phyloP scores from a whole-genome alignment of 2,329 filamentous ascomycete genomes.

The Elsinoe australis region DNA sequence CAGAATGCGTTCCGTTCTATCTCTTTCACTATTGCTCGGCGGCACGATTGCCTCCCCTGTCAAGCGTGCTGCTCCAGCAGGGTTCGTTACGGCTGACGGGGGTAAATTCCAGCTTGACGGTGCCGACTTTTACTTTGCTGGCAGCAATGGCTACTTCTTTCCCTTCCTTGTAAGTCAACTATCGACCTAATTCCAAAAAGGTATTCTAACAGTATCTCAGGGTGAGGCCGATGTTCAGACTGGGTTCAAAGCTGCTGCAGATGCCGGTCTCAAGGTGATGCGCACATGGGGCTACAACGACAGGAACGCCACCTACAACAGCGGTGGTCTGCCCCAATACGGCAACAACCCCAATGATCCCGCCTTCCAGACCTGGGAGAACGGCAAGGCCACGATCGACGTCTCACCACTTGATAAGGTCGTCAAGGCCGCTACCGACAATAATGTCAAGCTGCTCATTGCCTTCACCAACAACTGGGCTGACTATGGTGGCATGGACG shows the following conservation, averaged over 20 bases:
- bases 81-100: slow-evolving; percentile 46
- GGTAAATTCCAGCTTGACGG: slow-evolving; percentile 48
- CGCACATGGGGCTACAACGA: slow-evolving; percentile 54
- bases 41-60: slow-evolving; percentile 4
- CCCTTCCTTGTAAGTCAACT: slow-evolving; percentile 37
- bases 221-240: slow-evolving; percentile 42
- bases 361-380: slow-evolving; percentile 42
- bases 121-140: slow-evolving; percentile 50
- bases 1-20: slow-evolving; percentile 7
- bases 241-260: slow-evolving; percentile 41
- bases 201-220: slow-evolving; percentile 26
- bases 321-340: slow-evolving; percentile 45
- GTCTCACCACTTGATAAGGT: slow-evolving; percentile 45
- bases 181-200: neutral
- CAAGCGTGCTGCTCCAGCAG: slow-evolving; percentile 22
- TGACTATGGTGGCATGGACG: slow-evolving; percentile 54
- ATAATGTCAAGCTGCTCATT: slow-evolving; percentile 47
- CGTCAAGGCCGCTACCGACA: slow-evolving; percentile 43
- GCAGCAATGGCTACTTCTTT: slow-evolving; percentile 52
- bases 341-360: slow-evolving; percentile 42
- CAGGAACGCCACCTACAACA: slow-evolving; percentile 43
- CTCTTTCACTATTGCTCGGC: neutral
- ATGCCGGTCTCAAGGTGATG: slow-evolving; percentile 47
- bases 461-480: slow-evolving; percentile 53
- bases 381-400: slow-evolving; percentile 43